Conservation (phyloP, 768 basidiomycete genomes). For the Mycena polygramma region DNA sequence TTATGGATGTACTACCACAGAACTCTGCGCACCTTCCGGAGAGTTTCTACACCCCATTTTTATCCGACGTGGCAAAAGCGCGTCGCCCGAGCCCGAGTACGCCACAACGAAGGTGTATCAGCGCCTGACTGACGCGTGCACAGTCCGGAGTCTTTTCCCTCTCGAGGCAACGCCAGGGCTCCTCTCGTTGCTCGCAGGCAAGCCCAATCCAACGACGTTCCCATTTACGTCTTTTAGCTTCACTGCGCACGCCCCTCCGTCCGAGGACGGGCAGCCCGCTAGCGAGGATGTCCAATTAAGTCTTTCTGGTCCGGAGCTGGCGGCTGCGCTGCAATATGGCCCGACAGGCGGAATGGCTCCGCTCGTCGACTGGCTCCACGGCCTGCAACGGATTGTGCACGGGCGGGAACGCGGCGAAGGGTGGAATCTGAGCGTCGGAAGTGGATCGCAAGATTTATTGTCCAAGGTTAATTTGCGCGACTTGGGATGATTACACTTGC, state of each 20-base stretch:
- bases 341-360: conserved; percentile 76
- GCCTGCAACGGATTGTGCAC: conserved; percentile 80
- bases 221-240: conserved; percentile 88
- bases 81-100: conserved; percentile 75
- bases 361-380: conserved; percentile 77
- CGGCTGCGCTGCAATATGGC: conserved; percentile 80
- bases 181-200: conserved; percentile 89
- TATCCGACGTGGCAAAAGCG: conserved; percentile 73
- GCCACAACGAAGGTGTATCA: conserved; percentile 35
- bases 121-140: conserved; percentile 24
- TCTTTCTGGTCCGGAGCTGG: conserved; percentile 71
- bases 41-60: conserved; percentile 68
- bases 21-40: conserved; percentile 57
- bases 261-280: conserved; percentile 35
- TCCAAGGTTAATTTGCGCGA: conserved; percentile 71
- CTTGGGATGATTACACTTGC: conserved; percentile 32
- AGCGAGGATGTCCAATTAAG: conserved; percentile 61
- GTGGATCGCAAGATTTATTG: conserved; percentile 91
- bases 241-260: conserved; percentile 64
- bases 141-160: conserved; percentile 80
- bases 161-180: conserved; percentile 84
- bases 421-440: conserved; percentile 85
- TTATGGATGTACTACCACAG: not conserved
- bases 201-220: conserved; percentile 92
- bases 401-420: conserved; percentile 70